Evolutionary conservation across 2,329 filamentous ascomycete genomes (phyloP).

Genomic region (Zasmidium angulare): DNA sequence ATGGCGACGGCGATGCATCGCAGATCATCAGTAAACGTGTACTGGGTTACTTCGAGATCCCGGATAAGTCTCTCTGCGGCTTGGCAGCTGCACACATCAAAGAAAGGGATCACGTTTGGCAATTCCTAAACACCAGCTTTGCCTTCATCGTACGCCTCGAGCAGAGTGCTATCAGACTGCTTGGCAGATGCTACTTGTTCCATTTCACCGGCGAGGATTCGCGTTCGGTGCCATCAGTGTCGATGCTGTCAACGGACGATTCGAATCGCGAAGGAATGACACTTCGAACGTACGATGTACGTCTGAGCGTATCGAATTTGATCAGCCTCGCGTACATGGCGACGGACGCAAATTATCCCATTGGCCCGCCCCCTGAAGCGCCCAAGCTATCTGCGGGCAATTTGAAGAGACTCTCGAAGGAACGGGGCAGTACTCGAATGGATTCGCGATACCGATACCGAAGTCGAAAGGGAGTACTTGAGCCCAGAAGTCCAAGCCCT

Average conservation of each 20-base stretch:
- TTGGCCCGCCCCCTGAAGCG: not conserved
- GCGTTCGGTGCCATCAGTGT: not conserved
- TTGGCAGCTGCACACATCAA: not conserved
- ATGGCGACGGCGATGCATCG: not conserved
- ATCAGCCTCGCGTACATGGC: not conserved
- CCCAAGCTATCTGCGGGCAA: too few species aligned
- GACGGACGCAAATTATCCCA: not conserved
- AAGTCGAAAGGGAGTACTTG: too few species aligned
- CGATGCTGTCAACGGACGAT: not conserved
- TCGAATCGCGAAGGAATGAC: not conserved
- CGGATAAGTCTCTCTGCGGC: not conserved
- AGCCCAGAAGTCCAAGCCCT: too few species aligned
- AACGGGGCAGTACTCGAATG: too few species aligned
- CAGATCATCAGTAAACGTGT: not conserved
- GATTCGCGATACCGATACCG: too few species aligned
- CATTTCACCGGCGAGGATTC: not conserved
- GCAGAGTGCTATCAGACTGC: not conserved
- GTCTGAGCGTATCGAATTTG: not conserved
- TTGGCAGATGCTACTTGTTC: not conserved
- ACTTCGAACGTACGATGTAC: not conserved
- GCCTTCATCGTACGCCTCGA: not conserved
- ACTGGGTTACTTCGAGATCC: not conserved
- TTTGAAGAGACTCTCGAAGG: too few species aligned
- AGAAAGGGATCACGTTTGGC: not conserved
- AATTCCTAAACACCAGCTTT: not conserved